Evolutionary conservation across 306 rosid species (phyloP), one percentile per base, ranked within the genome.

Genomic region (Pterocarpus macrocarpus): DNA sequence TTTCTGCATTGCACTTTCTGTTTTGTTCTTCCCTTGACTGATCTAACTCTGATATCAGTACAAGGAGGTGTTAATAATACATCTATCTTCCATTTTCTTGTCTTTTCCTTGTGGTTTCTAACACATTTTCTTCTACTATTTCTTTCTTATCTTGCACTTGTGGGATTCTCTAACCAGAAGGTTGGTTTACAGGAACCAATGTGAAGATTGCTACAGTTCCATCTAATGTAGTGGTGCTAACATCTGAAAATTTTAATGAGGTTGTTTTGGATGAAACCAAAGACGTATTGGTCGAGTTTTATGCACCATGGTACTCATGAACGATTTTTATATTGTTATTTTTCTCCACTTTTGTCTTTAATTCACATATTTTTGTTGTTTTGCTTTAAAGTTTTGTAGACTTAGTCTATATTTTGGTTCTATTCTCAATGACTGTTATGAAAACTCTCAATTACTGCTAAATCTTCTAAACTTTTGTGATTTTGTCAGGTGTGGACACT

Each of bases 251-350:
- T 66, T 96, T 96, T 77, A 81, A 90, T 63, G 97, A 93, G 78
- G 64, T 93, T 78, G 95, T 92, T 82, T 71, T 90, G 87, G 96
- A 96, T 63, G 88, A 84, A 81, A 92, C 85, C 85, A 96, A 92
- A 70, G 99, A 96, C 84, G 97, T 89, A 44, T 79, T 96, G 89
- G 97, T 96, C 77, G 98, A 96, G 92, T 96, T 93, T 84, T 96
- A 96, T 86, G 99, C 98, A 75, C 99, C 99, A 69, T 96, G 99
- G 99, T 96, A 88, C 83, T 79, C 28, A 69, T 49, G 41, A 17
- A 3, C 62, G 50, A 52, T 57, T 36, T 77, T 84, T 7, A 4
- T 28, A 10, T 62, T 49, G 8, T 76, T 67, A 33, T 30, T 81
- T 72, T 78, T 6, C 5, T 63, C 64, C 45, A 15, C 2, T 28